phyloP scores from a whole-genome alignment of 805 yeast genomes.

The Saccharomycopsis guyanensis region DNA sequence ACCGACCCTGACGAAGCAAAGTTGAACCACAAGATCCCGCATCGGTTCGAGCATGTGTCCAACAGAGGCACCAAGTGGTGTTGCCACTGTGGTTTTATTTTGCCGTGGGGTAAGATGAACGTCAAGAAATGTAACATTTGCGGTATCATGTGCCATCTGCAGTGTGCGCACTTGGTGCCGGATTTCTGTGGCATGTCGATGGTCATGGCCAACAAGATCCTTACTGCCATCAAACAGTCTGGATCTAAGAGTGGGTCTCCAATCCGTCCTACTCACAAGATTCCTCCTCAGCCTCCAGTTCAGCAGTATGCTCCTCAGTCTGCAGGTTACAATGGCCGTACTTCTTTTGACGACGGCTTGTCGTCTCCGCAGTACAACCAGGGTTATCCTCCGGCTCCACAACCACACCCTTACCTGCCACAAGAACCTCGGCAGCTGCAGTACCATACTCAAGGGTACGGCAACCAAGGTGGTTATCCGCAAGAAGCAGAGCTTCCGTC shows the following conservation, averaged over 20 bases:
- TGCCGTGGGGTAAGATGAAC: constrained; percentile 92
- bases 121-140: constrained; percentile 90
- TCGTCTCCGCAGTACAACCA: constrained; percentile 2
- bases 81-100: constrained; percentile 95
- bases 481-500: constrained; percentile 4
- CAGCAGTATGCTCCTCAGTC: not conserved
- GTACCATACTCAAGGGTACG: constrained; percentile 19
- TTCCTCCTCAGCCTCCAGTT: not conserved
- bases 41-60: constrained; percentile 84
- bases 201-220: constrained; percentile 89
- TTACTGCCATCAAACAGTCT: constrained; percentile 75
- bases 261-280: constrained; percentile 12
- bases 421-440: constrained; percentile 11
- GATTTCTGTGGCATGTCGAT: constrained; percentile 98
- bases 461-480: not conserved
- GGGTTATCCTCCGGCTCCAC: not conserved
- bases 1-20: constrained; percentile 62
- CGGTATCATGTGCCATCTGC: constrained; percentile 90
- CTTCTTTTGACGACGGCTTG: not conserved
- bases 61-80: constrained; percentile 99
- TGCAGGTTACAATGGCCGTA: not conserved
- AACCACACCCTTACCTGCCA: not conserved
- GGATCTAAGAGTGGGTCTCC: constrained; percentile 30
- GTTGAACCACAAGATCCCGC: constrained; percentile 94
- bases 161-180: constrained; percentile 91